Base-by-base conservation (phyloP, 208 protist species). In the Leishmania tropica region DNA sequence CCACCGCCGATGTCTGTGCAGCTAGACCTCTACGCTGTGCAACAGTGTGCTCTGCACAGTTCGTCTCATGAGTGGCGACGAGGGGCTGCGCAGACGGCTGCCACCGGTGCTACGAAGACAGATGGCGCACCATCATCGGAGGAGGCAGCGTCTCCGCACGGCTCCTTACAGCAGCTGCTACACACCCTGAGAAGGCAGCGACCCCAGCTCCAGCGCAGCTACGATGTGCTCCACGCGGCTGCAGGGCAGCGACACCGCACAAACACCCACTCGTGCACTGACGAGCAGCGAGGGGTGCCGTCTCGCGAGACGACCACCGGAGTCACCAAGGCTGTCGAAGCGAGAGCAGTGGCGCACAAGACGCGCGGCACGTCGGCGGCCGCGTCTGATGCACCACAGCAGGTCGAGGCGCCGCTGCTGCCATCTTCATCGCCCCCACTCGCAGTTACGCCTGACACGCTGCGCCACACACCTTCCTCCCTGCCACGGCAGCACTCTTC, bases 1-100 rank as follows among this genome's bases (percentile, higher is more conserved):
- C 85, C 90, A 19, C 90, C 88, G 8, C 80, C 86, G 28, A 78
- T 81, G 24, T 76, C 80, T 7, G 70, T 83, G 71, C 90, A 89
- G 76, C 31, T 92, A 17, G 84, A 83, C 60, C 53, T 90, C n/a
- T 88, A 72, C 58, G 73, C 78, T 11, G 8, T 24, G 45, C 82
- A 85, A 28, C 78, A 82, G 65, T 1, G 53, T 6, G 47, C 54
- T 37, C 3, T 78, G 37, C 67, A 47, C 17, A 3, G 47, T 17
- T 2, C 62, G 5, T 17, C 48, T n/a, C 7, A 2, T 21, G 45
- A 28, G 35, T 45, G 74, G 53, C 31, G 54, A 40, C 54, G 17
- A 42, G 1, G 28, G 24, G 54, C 54, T 31, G 51, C 74, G 17
- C 54, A n/a, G 53, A 51, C 37, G 21, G 1, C 35, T 65, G 31